Percentiles rank a stretch among this genome's conserved stretches.
Evolutionary conservation across 768 basidiomycete species (phyloP).

Genomic region (Panaeolus papilionaceus): DNA sequence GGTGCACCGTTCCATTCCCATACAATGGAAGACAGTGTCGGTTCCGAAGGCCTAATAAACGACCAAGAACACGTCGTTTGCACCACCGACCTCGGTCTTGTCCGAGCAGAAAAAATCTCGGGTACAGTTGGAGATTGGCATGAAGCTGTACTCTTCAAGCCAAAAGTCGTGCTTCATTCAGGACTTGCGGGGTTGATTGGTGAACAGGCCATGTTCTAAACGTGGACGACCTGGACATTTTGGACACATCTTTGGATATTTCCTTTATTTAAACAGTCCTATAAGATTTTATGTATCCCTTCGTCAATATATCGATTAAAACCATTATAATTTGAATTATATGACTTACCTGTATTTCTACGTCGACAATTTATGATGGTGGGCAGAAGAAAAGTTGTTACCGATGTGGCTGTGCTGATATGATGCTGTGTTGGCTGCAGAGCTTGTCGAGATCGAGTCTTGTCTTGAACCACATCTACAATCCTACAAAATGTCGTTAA

Average conservation of each 20-base stretch:
- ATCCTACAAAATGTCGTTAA: conserved; percentile 75
- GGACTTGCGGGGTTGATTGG: conserved; percentile 40
- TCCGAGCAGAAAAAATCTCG: conserved; percentile 42
- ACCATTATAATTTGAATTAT: background rate
- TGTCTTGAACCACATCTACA: conserved; percentile 13
- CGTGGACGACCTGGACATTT: conserved; percentile 1
- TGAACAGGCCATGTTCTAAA: conserved; percentile 17
- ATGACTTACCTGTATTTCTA: background rate
- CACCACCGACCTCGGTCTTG: conserved; percentile 63
- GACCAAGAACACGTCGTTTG: conserved; percentile 50
- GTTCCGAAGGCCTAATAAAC: conserved; percentile 15
- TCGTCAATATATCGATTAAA: conserved; percentile 10
- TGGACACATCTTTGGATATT: conserved; percentile 1
- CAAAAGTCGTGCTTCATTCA: conserved; percentile 59
- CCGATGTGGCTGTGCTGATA: conserved; percentile 14
- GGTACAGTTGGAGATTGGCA: conserved; percentile 54
- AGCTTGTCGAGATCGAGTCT: conserved; percentile 14
- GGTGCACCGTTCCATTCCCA: conserved; percentile 45
- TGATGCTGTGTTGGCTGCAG: conserved; percentile 14
- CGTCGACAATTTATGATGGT: background rate
- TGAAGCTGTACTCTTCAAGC: conserved; percentile 53
- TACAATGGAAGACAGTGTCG: conserved; percentile 55
- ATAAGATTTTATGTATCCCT: conserved; percentile 5
- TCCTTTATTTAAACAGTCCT: conserved; percentile 3
- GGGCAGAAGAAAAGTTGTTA: conserved; percentile 11